A percentile compares a stretch with the other conserved stretches of the same genome.
These are phyloP conservation scores for Pestalotiopsis sp. DNA, from an alignment of 2,329 filamentous ascomycete genomes.

Conservation along the genomic window DNA sequence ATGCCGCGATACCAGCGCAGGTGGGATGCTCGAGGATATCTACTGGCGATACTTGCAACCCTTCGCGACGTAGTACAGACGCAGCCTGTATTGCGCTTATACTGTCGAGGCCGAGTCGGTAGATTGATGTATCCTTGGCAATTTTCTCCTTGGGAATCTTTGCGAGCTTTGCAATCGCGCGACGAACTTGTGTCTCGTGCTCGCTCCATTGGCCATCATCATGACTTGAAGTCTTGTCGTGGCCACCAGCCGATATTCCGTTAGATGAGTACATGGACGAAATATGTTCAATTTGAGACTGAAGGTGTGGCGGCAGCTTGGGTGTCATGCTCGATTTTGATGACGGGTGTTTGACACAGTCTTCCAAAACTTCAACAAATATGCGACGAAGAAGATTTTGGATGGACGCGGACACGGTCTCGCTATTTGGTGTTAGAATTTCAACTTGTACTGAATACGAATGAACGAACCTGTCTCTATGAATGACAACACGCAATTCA, in stretches of 20 bases:
- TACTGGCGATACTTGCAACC: constrained; percentile 62
- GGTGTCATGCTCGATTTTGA: constrained; percentile 28
- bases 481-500: constrained; percentile 60
- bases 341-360: constrained; percentile 31
- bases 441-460: not conserved
- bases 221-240: constrained; percentile 21
- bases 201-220: constrained; percentile 23
- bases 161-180: constrained; percentile 62
- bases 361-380: constrained; percentile 28
- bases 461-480: constrained; percentile 56
- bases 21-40: constrained; percentile 73
- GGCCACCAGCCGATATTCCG: not conserved
- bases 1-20: constrained; percentile 37
- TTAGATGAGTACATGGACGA: constrained; percentile 1
- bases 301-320: constrained; percentile 21
- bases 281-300: constrained; percentile 25
- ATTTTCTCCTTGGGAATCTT: constrained; percentile 54
- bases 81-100: constrained; percentile 85
- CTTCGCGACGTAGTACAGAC: constrained; percentile 62
- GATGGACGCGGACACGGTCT: constrained; percentile 23
- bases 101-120: constrained; percentile 87
- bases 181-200: constrained; percentile 55
- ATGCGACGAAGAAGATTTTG: constrained; percentile 28
- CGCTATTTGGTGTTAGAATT: constrained; percentile 23
- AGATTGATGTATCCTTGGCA: constrained; percentile 69